These are phyloP conservation scores for Chlorophyllum brunneum DNA, from an alignment of 768 basidiomycete genomes.

Conservation along the genomic window DNA sequence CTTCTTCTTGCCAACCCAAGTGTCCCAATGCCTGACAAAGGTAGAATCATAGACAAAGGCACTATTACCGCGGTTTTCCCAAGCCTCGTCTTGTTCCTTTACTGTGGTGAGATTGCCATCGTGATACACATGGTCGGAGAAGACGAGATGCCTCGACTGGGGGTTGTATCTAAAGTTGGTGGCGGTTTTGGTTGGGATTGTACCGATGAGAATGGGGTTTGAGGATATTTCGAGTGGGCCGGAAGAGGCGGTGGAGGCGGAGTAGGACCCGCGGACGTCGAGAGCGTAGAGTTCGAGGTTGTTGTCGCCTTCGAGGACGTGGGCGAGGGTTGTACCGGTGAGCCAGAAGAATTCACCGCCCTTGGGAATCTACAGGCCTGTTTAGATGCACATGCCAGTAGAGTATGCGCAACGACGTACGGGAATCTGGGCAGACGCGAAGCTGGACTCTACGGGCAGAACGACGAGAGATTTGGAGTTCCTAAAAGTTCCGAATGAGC, in stretches of 20 bases:
- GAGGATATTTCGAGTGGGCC: constrained; percentile 30
- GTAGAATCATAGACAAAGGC: constrained; percentile 68
- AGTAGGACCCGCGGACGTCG: constrained; percentile 42
- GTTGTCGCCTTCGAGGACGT: constrained; percentile 53
- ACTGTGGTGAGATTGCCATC: constrained; percentile 72
- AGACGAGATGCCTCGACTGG: constrained; percentile 62
- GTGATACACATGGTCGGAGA: constrained; percentile 79
- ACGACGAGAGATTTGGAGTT: constrained; percentile 68
- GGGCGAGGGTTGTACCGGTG: constrained; percentile 62
- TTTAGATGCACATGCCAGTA: background rate
- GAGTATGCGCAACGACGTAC: constrained; percentile 25
- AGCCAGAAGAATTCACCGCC: constrained; percentile 84
- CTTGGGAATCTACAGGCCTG: constrained; percentile 41
- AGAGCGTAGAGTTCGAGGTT: constrained; percentile 58
- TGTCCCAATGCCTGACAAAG: constrained; percentile 78
- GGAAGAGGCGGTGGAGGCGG: constrained; percentile 20
- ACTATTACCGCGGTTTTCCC: constrained; percentile 67
- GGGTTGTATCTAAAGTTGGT: constrained; percentile 68
- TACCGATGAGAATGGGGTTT: constrained; percentile 49
- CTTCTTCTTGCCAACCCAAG: constrained; percentile 70
- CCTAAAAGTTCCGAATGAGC: constrained; percentile 31
- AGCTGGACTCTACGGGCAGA: constrained; percentile 49
- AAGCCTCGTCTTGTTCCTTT: constrained; percentile 64
- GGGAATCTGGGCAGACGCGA: constrained; percentile 50
- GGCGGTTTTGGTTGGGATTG: constrained; percentile 63